Conservation (phyloP, 106 monocot species). For the Posidonia australis region DNA sequence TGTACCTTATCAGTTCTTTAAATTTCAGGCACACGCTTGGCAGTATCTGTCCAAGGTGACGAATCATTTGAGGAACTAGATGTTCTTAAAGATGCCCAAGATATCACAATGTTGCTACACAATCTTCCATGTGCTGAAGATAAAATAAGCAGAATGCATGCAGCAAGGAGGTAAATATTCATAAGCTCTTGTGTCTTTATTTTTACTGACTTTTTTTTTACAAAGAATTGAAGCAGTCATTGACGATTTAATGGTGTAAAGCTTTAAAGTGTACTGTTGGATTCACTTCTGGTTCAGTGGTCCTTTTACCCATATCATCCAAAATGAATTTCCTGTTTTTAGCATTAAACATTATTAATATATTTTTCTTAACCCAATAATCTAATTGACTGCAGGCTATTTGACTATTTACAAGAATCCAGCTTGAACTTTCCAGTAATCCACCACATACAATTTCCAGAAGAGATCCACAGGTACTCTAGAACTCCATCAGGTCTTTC, state of each 20-base stretch:
- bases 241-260: too few species aligned
- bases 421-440: constrained; percentile 74
- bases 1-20: not conserved
- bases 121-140: constrained; percentile 59
- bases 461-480: constrained; percentile 42
- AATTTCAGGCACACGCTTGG: constrained; percentile 65
- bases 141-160: constrained; percentile 74
- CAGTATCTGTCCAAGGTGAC: constrained; percentile 80
- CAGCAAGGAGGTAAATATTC: constrained; percentile 67
- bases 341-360: too few species aligned
- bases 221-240: not conserved
- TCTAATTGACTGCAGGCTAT: constrained; percentile 42
- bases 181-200: not conserved
- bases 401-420: constrained; percentile 74
- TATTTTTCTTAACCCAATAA: not conserved
- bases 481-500: not conserved
- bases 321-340: too few species aligned
- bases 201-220: not conserved
- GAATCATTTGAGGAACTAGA: constrained; percentile 82
- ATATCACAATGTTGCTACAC: constrained; percentile 89
- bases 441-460: constrained; percentile 82
- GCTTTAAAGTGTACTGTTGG: too few species aligned
- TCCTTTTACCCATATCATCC: not conserved
- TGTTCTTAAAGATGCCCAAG: constrained; percentile 45
- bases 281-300: not conserved